Evolutionary conservation across 768 basidiomycete genomes (phyloP).

Genomic region (Paxillus involutus): DNA sequence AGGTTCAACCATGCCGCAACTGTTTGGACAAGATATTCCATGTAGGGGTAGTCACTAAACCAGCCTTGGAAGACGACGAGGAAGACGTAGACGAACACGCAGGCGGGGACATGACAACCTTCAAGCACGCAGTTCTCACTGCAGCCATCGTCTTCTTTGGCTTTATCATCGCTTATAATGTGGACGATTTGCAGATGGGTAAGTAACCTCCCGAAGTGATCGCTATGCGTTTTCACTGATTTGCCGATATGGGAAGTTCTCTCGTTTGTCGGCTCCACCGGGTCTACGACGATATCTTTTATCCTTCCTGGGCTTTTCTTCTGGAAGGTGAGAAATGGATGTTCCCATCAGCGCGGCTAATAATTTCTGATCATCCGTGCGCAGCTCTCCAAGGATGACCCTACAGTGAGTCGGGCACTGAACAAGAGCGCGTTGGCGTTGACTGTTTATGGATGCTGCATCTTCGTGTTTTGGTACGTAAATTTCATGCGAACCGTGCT

Average conservation of each 20-base stretch:
- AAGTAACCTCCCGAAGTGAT: constrained; percentile 24
- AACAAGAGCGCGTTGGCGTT: constrained; percentile 64
- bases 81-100: constrained; percentile 57
- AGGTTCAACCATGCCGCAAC: constrained; percentile 91
- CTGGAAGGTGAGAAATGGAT: constrained; percentile 66
- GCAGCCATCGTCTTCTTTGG: constrained; percentile 59
- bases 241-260: constrained; percentile 55
- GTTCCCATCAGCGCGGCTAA: constrained; percentile 8
- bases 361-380: constrained; percentile 6
- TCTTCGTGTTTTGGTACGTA: constrained; percentile 88
- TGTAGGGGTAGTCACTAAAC: constrained; percentile 36
- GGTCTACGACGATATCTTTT: constrained; percentile 95
- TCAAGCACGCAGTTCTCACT: constrained; percentile 73
- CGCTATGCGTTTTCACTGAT: constrained; percentile 9
- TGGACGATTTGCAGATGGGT: constrained; percentile 79
- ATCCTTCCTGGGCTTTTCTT: constrained; percentile 93
- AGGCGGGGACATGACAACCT: constrained; percentile 57
- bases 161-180: constrained; percentile 74
- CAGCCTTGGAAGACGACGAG: constrained; percentile 43
- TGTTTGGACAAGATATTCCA: constrained; percentile 90
- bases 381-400: constrained; percentile 71
- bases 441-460: constrained; percentile 69
- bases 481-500: background rate
- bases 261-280: constrained; percentile 95
- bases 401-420: constrained; percentile 50